Percentiles rank a stretch among this genome's conserved stretches.
phyloP scores from a whole-genome alignment of 192 early-diverging fungal species.

The Entophlyctis helioformis region DNA sequence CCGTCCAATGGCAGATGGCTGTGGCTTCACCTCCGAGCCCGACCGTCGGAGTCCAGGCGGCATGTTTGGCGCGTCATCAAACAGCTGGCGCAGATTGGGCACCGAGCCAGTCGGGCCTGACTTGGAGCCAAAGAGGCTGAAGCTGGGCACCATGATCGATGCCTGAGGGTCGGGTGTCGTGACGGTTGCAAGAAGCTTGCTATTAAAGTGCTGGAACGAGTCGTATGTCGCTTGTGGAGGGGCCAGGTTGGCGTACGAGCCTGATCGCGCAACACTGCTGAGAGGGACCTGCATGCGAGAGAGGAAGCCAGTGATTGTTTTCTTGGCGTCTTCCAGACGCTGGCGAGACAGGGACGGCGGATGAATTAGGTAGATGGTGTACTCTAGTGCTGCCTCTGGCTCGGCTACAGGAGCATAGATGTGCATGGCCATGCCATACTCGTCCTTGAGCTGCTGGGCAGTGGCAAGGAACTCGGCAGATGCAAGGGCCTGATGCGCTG shows the following conservation, averaged over 20 bases:
- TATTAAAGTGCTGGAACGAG: conserved; percentile 49
- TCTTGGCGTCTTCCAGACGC: conserved; percentile 21
- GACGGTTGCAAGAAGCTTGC: conserved; percentile 34
- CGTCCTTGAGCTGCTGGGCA: conserved; percentile 6
- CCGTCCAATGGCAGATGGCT: no score
- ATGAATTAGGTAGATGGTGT: background rate
- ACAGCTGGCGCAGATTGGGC: conserved; percentile 26
- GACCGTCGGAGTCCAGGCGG: no score
- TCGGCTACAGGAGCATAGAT: conserved; percentile 9
- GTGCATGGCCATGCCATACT: conserved; percentile 19
- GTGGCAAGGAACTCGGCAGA: conserved; percentile 30
- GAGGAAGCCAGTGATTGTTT: conserved; percentile 22
- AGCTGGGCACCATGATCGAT: no score
- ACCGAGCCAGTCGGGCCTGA: no score
- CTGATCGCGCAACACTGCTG: conserved; percentile 5
- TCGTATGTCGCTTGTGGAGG: conserved; percentile 33
- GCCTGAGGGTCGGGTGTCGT: conserved; percentile 10
- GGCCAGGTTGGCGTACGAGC: conserved; percentile 30
- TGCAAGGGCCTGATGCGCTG: conserved; percentile 19
- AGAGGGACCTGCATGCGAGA: conserved; percentile 20
- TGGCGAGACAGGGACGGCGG: background rate
- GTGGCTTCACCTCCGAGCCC: no score
- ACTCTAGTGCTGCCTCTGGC: background rate
- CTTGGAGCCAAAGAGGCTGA: no score
- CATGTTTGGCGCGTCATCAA: conserved; percentile 30